Evolutionary conservation across 176 grass and related monocot genomes (phyloP), one percentile per base, ranked within the genome.

Genomic region (Metroxylon sagu): DNA sequence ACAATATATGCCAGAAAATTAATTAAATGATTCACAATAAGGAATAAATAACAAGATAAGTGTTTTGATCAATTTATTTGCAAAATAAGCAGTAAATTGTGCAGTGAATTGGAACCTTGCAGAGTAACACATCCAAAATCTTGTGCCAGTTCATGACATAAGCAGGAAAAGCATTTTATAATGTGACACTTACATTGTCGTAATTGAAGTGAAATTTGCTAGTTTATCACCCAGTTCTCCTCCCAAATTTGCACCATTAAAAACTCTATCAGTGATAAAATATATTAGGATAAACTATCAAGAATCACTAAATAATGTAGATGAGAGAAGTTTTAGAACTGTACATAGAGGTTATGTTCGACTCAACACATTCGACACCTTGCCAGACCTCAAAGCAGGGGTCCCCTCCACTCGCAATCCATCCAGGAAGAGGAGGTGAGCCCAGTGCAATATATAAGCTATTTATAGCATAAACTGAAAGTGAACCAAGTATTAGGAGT

Each of bases 401-500:
- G 70, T 91, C 92, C 83, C 92, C 92, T 70, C 59, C 92, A 76
- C 57, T 70, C 26, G 71, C 56, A 50, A 53, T 76, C 92, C 92
- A 97, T 77, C 81, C 84, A 60, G 92, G 76, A 58, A 97, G 75
- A 72, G 60, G 64, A 18, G 92, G 92, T 2, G 78, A 88, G 71
- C 75, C 84, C 73, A 97, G 76, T 70, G 75, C 65, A 43, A 50
- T 26, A 71, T 88, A 97, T 39, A 97, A 51, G 52, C 61, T 79
- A 74, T 91, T 91, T 85, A 97, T 88, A 74, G 92, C 87, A 83
- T 85, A 74, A 82, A 97, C 92, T 97, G 73, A 48, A 76, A 68
- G 16, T 5, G 8, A 14, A 51, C 7, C n/a, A 43, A 48, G 18
- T 19, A 15, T 12, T 18, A 63, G 29, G 5, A 62, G 26, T 31